Base-by-base conservation (phyloP, 352 stramenopile species). In the Phytophthora colocasiae region DNA sequence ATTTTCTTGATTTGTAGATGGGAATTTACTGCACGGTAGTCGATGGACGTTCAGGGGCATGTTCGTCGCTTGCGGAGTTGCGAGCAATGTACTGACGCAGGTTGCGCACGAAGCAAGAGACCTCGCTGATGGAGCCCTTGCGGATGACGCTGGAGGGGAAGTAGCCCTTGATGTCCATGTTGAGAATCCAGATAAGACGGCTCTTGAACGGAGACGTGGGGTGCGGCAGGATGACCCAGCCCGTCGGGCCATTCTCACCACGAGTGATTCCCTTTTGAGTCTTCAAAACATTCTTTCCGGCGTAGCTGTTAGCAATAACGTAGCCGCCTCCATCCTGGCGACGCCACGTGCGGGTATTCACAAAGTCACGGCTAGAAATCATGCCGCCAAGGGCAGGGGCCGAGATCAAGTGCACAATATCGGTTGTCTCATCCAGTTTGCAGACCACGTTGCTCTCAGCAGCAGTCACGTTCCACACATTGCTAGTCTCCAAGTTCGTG, bases 101-200 rank as follows among this genome's bases (percentile, higher is more conserved):
- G 56, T 94, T 94, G 65, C 85, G 85, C 27, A 94, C 69, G 49
- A 92, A 94, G 71, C 83, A 92, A 52, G 74, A 81, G 44, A 91
- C 79, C 53, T 94, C 85, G 53, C 83, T 87, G 51, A 94, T 77
- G 41, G 83, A 92, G 57, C 85, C 85, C 64, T 94, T 94, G 69
- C 80, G 82, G 63, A 94, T 89, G 56, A 91, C 63, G 40, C 82
- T 92, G 2, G 73, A 81, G 9, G 85, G 85, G 61, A 94, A 94
- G 71, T 90, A 94, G 12, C 83, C 83, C 75, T 94, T 94, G 65
- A 94, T 94, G 67, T 94, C 85, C 63, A 83, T 89, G 74, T 94
- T 94, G 5, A 94, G 52, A 53, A 94, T 88, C 83, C 85, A 94
- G 46, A 94, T 77, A 29, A 94, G 77, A 49, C 83, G 83, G 51